A percentile compares a stretch with the other conserved stretches of the same genome.
phyloP scores from a whole-genome alignment of 2,329 filamentous ascomycete genomes.

The Aspergillus sp. region DNA sequence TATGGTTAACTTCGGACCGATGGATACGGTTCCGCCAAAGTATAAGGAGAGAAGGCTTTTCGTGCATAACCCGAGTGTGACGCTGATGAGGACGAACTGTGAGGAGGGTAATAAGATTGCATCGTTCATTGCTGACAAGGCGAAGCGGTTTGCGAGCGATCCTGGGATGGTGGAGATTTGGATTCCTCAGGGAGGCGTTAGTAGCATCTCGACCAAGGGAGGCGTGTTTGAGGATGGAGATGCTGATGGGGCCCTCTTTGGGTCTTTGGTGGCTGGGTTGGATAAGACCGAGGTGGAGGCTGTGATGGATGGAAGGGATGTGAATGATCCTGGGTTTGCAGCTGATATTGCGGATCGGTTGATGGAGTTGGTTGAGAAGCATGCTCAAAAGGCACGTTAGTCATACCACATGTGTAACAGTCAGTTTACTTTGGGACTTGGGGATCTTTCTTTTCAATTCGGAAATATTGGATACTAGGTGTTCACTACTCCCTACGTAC shows the following conservation, averaged over 20 bases:
- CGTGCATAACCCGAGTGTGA: slow-evolving; percentile 66
- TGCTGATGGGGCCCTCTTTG: slow-evolving; percentile 50
- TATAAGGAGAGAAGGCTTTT: slow-evolving; percentile 53
- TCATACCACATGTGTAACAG: too few relatives aligned
- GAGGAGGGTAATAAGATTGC: slow-evolving; percentile 60
- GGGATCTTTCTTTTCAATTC: too few relatives aligned
- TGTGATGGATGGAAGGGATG: slow-evolving; percentile 44
- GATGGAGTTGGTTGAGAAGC: background rate
- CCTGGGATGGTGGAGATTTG: slow-evolving; percentile 54
- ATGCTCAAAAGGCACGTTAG: background rate
- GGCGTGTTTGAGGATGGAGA: slow-evolving; percentile 54
- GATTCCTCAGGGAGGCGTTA: slow-evolving; percentile 61
- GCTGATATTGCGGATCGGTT: slow-evolving; percentile 1
- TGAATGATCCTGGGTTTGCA: slow-evolving; percentile 35
- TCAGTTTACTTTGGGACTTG: too few relatives aligned
- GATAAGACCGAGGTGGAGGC: slow-evolving; percentile 50
- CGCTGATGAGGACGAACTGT: slow-evolving; percentile 63
- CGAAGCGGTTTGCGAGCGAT: slow-evolving; percentile 41
- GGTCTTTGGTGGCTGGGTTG: slow-evolving; percentile 51
- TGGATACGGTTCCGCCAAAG: slow-evolving; percentile 54
- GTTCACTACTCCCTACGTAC: too few relatives aligned
- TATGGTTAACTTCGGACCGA: slow-evolving; percentile 65
- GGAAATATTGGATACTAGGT: too few relatives aligned
- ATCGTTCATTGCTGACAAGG: slow-evolving; percentile 54
- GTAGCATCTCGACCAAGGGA: slow-evolving; percentile 57